These are phyloP conservation scores for Talaromyces sp. DNA, from an alignment of 2,329 filamentous ascomycete species.

Conservation along the genomic window DNA sequence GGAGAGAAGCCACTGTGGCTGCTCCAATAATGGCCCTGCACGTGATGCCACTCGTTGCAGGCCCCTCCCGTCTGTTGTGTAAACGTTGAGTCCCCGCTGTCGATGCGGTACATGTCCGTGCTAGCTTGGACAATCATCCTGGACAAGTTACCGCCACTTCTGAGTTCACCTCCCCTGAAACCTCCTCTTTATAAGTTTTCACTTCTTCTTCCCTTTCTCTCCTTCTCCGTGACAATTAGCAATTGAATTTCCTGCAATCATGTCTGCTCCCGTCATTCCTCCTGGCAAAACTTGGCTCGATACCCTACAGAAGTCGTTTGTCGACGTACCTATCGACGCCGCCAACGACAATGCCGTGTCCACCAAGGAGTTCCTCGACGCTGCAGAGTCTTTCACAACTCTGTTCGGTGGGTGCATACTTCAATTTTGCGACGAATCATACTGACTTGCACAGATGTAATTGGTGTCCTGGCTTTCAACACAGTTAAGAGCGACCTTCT, in stretches of 20 bases:
- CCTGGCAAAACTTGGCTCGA: slow-evolving; percentile 79
- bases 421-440: background rate
- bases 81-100: background rate
- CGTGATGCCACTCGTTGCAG: background rate
- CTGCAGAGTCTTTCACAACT: slow-evolving; percentile 78
- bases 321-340: slow-evolving; percentile 73
- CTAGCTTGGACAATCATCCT: background rate
- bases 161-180: slow-evolving; percentile 9
- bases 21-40: background rate
- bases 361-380: slow-evolving; percentile 87
- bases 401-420: slow-evolving; percentile 68
- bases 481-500: slow-evolving; percentile 89
- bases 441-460: slow-evolving; percentile 48
- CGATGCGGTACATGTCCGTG: background rate
- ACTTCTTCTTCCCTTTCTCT: slow-evolving; percentile 17
- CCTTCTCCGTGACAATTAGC: background rate
- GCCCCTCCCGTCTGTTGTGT: background rate
- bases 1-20: slow-evolving; percentile 3
- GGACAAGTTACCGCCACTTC: slow-evolving; percentile 5
- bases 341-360: slow-evolving; percentile 73
- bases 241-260: slow-evolving; percentile 29
- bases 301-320: slow-evolving; percentile 79
- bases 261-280: slow-evolving; percentile 55
- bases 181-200: no score
- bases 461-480: slow-evolving; percentile 72